Evolutionary conservation across 2,329 filamentous ascomycete species (phyloP).

Genomic region (Dothistroma pini): DNA sequence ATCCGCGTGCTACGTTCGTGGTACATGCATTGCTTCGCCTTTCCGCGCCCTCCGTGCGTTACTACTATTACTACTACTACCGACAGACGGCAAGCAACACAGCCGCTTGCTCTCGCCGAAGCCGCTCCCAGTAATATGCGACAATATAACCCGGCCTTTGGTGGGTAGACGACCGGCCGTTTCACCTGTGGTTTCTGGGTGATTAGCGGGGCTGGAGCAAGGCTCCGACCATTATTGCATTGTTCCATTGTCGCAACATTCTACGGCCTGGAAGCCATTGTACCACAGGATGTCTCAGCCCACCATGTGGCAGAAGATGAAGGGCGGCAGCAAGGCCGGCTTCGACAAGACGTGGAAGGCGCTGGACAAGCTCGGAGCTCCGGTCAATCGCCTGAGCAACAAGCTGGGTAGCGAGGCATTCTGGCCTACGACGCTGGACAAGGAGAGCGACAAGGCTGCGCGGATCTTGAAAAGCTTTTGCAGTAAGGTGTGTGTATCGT

Average conservation of each 20-base stretch:
- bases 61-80: not conserved
- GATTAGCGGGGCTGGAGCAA: not conserved
- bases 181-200: not conserved
- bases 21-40: not conserved
- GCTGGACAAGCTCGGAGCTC: slow-evolving; percentile 62
- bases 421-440: slow-evolving; percentile 80
- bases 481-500: slow-evolving; percentile 54
- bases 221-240: not conserved
- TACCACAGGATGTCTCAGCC: slow-evolving; percentile 20
- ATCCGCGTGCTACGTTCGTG: not conserved
- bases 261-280: not conserved
- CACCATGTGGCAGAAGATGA: slow-evolving; percentile 53
- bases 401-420: slow-evolving; percentile 78
- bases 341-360: slow-evolving; percentile 70
- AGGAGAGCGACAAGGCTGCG: slow-evolving; percentile 87
- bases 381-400: slow-evolving; percentile 77
- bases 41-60: not conserved
- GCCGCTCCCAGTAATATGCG: not conserved
- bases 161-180: not conserved
- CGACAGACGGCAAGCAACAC: not conserved
- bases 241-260: not conserved
- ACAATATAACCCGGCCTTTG: not conserved
- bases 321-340: slow-evolving; percentile 57
- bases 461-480: slow-evolving; percentile 88
- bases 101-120: not conserved